A percentile compares a stretch with the other conserved stretches of the same genome.
phyloP scores from a whole-genome alignment of 345 rosid genomes.

The Eucalyptus polyanthemos region DNA sequence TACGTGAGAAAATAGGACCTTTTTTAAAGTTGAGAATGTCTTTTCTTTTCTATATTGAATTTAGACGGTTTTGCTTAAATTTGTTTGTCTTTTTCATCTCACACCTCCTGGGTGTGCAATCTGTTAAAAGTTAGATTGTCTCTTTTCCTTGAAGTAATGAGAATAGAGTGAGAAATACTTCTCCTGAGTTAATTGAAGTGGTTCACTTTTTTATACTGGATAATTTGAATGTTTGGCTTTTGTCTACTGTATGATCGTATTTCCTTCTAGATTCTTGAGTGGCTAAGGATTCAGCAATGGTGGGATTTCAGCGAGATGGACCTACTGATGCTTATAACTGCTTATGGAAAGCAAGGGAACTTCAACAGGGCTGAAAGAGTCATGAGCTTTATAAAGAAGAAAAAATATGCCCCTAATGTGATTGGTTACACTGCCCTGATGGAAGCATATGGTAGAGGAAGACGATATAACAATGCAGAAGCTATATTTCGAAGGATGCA shows the following conservation, averaged over 20 bases:
- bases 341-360: slow-evolving; percentile 85
- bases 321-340: slow-evolving; percentile 73
- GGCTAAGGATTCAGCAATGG: slow-evolving; percentile 80
- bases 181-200: background rate
- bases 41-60: background rate
- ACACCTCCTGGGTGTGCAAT: background rate
- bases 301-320: slow-evolving; percentile 94
- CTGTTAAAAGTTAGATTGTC: background rate
- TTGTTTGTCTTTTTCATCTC: background rate
- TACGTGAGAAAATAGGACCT: background rate
- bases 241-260: background rate
- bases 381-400: slow-evolving; percentile 53
- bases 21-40: background rate
- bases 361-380: slow-evolving; percentile 79
- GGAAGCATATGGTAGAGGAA: slow-evolving; percentile 96
- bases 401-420: slow-evolving; percentile 61
- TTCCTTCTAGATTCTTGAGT: slow-evolving; percentile 66
- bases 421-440: slow-evolving; percentile 83
- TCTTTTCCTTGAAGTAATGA: background rate
- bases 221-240: background rate
- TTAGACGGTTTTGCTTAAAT: background rate
- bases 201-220: background rate
- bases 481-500: slow-evolving; percentile 93
- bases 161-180: background rate
- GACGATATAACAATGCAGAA: slow-evolving; percentile 74